phyloP scores from a whole-genome alignment of 441 rosid species.

The Populus hybrid region DNA sequence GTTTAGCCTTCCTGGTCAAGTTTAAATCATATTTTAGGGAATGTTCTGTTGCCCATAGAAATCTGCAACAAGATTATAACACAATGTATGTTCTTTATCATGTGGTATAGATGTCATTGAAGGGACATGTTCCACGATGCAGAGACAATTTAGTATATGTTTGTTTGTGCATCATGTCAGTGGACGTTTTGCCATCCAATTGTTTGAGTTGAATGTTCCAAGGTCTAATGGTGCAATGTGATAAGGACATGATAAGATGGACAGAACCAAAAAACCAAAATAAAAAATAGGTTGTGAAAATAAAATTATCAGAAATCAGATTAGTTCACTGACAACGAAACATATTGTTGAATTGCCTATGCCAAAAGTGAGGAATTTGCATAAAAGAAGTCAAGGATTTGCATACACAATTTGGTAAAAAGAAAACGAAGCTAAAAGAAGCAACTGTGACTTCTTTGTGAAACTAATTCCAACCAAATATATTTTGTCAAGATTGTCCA shows the following conservation, averaged over 20 bases:
- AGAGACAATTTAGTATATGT: neutral
- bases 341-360: neutral
- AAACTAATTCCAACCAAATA: no score
- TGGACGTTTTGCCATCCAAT: neutral
- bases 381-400: conserved; percentile 10
- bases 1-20: neutral
- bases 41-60: neutral
- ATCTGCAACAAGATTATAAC: neutral
- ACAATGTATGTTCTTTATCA: neutral
- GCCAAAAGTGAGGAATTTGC: conserved; percentile 1
- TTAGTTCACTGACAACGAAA: conserved; percentile 1
- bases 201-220: neutral
- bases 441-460: no score
- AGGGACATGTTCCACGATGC: neutral
- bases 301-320: neutral
- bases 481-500: no score
- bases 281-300: conserved; percentile 3
- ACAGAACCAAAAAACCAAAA: conserved; percentile 3
- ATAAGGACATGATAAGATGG: neutral
- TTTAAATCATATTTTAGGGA: neutral
- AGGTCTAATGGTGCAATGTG: neutral
- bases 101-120: neutral
- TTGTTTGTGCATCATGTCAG: neutral
- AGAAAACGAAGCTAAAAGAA: no score
- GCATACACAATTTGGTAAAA: conserved; percentile 12